Base-by-base conservation (phyloP, 805 yeast genomes). In the Hanseniaspora mollemarum region DNA sequence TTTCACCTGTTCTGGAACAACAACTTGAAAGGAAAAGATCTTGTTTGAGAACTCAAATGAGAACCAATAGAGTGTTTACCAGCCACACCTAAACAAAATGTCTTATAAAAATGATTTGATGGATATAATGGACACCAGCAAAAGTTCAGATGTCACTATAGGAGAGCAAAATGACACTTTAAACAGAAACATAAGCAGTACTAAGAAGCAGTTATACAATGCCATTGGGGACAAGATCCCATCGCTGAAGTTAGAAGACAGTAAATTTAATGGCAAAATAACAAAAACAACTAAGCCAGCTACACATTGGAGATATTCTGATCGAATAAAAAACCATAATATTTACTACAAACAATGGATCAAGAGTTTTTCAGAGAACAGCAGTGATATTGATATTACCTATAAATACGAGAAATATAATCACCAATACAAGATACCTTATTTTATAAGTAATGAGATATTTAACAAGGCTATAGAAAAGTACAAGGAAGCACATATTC, bases 221-320 rank as follows among this genome's bases (percentile, higher is more conserved):
- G 72, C 94, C 49, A 70, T 92, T 37, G 98, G 99, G 4, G 88
- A 92, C 36, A 87, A 87, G 63, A 79, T 94, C 1, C 96, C 98
- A 0, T 88, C 97, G 0, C 76, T 75, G 7, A 74, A 73, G n/a
- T 75, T 74, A n/a, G 71, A 71, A 46, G 70, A 69, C 48, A 65
- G 67, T n/a, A 68, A 61, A 25, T 67, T 77, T 55, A 80, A 80
- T 60, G 82, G 81, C 55, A 85, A 80, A 53, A 74, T 78, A 57
- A 71, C 85, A 48, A 77, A 77, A 53, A 71, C 77, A 39, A 71
- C 75, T 18, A 81, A 78, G 54, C 82, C 86, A 0, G 74, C 92
- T 0, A 25, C 33, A n/a, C 38, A 38, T 21, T 46, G 51, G 51
- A 24, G 8, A 4, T 39, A 39, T 25, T 22, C 39, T 16, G 32